Evolutionary conservation across 306 rosid species (phyloP).

Genomic region (Hippophae gyantsensis): DNA sequence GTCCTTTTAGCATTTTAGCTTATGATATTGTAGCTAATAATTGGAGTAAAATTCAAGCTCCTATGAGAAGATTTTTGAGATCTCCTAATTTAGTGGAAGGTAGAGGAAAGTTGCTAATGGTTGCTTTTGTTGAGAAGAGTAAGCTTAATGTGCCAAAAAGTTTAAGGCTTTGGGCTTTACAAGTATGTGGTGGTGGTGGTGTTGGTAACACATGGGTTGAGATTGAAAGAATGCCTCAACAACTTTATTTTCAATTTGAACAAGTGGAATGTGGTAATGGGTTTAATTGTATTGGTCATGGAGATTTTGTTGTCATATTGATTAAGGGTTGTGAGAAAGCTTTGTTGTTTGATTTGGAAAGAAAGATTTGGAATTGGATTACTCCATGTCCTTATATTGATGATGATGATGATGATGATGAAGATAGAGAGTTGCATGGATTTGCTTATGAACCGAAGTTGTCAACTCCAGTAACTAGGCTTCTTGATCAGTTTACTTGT

Average conservation of each 20-base stretch:
- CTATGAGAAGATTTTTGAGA: conserved; percentile 70
- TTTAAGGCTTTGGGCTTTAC: conserved; percentile 73
- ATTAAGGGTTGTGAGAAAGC: conserved; percentile 49
- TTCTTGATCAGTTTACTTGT: conserved; percentile 60
- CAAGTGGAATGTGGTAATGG: conserved; percentile 62
- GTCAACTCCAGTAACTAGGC: conserved; percentile 68
- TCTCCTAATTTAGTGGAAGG: conserved; percentile 70
- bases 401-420: conserved; percentile 1
- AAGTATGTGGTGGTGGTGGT: conserved; percentile 63
- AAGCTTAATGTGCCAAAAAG: conserved; percentile 80
- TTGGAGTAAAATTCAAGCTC: conserved; percentile 90
- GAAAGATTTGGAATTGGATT: conserved; percentile 87
- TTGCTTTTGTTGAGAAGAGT: conserved; percentile 88
- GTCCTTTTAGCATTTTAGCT: conserved; percentile 68
- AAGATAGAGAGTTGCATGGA: conserved; percentile 48
- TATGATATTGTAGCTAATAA: conserved; percentile 42
- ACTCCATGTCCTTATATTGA: conserved; percentile 71
- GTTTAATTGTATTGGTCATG: conserved; percentile 67
- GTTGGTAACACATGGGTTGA: conserved; percentile 90
- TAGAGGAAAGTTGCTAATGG: conserved; percentile 45
- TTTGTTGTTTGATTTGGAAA: conserved; percentile 47
- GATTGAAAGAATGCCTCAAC: conserved; percentile 91
- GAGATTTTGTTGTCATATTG: conserved; percentile 56
- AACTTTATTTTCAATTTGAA: conserved; percentile 53
- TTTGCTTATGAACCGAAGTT: conserved; percentile 79